These are phyloP conservation scores for Lecanosticta acicola DNA, from an alignment of 2,329 filamentous ascomycete genomes.

Conservation along the genomic window DNA sequence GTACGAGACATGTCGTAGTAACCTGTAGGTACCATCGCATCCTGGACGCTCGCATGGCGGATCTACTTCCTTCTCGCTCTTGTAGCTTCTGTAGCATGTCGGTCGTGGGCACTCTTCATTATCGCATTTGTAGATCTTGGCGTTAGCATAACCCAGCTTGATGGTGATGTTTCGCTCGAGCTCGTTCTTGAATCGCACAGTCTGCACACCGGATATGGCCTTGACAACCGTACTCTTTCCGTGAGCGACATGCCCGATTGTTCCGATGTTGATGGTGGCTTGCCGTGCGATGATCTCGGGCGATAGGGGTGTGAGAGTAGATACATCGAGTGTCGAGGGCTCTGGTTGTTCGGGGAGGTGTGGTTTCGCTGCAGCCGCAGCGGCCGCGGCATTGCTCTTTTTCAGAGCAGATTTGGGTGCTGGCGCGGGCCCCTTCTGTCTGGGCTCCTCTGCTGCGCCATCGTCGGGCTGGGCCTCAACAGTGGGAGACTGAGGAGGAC, in stretches of 20 bases:
- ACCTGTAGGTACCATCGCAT: constrained; percentile 77
- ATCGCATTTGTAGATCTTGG: constrained; percentile 99
- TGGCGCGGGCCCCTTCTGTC: constrained; percentile 56
- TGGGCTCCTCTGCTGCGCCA: constrained; percentile 57
- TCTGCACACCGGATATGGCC: constrained; percentile 98
- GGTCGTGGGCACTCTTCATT: constrained; percentile 85
- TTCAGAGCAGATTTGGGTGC: constrained; percentile 77
- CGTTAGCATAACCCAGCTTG: constrained; percentile 98
- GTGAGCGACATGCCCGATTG: constrained; percentile 99
- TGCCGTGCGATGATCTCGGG: constrained; percentile 96
- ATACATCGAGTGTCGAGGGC: constrained; percentile 79
- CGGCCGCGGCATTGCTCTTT: constrained; percentile 57
- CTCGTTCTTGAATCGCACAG: constrained; percentile 99
- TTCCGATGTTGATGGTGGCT: constrained; percentile 98
- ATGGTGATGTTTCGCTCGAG: constrained; percentile 99
- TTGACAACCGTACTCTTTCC: constrained; percentile 99
- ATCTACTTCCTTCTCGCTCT: constrained; percentile 98
- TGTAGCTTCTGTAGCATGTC: constrained; percentile 93
- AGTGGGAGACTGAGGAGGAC: constrained; percentile 51
- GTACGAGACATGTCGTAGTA: constrained; percentile 88
- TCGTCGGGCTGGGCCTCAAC: constrained; percentile 57
- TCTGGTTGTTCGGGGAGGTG: constrained; percentile 85
- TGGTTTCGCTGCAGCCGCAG: constrained; percentile 55
- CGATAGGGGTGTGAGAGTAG: constrained; percentile 73
- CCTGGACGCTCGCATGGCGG: constrained; percentile 92